These are phyloP conservation scores for Rhizopogon sp. DNA, from an alignment of 768 basidiomycete genomes.

Conservation along the genomic window DNA sequence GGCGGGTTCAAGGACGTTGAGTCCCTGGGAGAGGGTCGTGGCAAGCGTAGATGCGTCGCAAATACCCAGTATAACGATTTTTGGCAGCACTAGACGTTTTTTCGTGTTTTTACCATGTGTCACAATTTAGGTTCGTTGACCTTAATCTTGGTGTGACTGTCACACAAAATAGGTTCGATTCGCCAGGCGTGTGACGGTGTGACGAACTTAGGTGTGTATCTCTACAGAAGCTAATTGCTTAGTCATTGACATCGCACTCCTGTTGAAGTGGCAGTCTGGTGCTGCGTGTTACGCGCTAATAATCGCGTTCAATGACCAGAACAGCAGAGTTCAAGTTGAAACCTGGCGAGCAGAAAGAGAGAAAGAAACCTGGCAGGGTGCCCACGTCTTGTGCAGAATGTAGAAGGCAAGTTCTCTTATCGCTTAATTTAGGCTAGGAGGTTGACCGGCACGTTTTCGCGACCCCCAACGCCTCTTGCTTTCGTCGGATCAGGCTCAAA, in stretches of 20 bases:
- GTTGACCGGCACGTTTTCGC: not conserved
- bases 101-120: too few species aligned
- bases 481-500: constrained; percentile 40
- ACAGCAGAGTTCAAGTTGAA: constrained; percentile 7
- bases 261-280: not conserved
- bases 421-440: not conserved
- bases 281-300: not conserved
- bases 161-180: too few species aligned
- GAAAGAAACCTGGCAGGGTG: constrained; percentile 45
- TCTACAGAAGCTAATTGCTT: not conserved
- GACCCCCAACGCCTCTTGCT: not conserved
- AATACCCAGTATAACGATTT: too few species aligned
- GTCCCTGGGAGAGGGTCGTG: too few species aligned
- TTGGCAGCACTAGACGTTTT: too few species aligned
- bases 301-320: constrained; percentile 2
- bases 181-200: too few species aligned
- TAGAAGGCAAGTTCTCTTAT: constrained; percentile 24
- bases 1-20: too few species aligned
- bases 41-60: too few species aligned
- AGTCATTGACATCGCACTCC: not conserved
- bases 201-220: too few species aligned
- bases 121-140: too few species aligned
- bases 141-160: too few species aligned
- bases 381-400: constrained; percentile 39
- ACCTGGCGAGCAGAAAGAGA: constrained; percentile 22